Base-by-base conservation (phyloP, 2,329 filamentous ascomycete species). In the Cercospora sp. region DNA sequence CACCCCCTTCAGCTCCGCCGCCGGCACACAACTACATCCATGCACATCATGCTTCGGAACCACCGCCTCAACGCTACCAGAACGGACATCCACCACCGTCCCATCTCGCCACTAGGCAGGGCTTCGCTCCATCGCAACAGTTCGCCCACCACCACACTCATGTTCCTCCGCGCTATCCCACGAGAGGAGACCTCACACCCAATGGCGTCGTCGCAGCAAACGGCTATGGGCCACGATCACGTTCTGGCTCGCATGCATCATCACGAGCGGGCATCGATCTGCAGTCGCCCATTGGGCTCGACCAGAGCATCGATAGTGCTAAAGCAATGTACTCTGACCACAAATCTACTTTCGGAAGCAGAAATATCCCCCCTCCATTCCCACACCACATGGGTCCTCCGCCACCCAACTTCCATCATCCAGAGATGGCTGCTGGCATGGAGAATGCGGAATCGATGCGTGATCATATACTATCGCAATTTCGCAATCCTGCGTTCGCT, bases 361-460 rank as follows among this genome's bases (percentile, higher is more conserved):
- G 43, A 3, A 49, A 64, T 9, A 65, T 66, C 18, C 57, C 53
- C 12, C 69, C 66, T 26, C 32, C 69, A 30, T 70, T 73, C 55
- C 65, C 66, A 58, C 68, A 71, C 13, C 70, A 69, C 21, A 63
- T 70, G 57, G 65, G 40, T n/a, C 58, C 55, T n/a, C 65, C 70
- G 18, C 69, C 71, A 3, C 70, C 69, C 45, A 69, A 61, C 18
- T 70, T 74, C 13, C 66, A 66, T 1, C 70, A 71, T 34, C 72
- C 73, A 18, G 73, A 74, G 5, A 60, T 72, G n/a, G 63, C 69
- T 18, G 61, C 63, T 26, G 67, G 68, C 16, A 62, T 74, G 21
- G 75, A 77, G 24, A 77, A 77, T 68, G 69, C 74, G n/a, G 71
- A 77, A 61, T 69, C 67, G 18, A 67, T 79, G 18, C 74, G 77